These are phyloP conservation scores for Fusarium guadeloupense DNA, from an alignment of 2,329 filamentous ascomycete genomes.

Conservation along the genomic window DNA sequence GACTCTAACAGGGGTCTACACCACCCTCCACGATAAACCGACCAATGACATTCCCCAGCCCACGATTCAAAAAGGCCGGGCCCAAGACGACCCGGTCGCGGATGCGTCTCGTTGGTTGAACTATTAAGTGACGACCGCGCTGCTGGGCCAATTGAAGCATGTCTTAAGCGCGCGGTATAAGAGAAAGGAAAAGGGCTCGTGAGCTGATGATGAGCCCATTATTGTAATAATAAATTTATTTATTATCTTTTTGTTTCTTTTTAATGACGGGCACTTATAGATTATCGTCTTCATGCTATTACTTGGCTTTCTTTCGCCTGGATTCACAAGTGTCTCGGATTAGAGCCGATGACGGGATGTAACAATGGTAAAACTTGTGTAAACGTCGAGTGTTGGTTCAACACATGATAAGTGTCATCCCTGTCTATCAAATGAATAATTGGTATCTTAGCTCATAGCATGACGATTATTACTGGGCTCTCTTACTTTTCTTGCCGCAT, in stretches of 20 bases:
- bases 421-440: neutral
- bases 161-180: conserved; percentile 27
- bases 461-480: neutral
- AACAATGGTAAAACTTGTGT: conserved; percentile 28
- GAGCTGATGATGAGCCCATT: conserved; percentile 17
- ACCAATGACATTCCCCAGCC: neutral
- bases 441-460: conserved; percentile 7
- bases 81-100: conserved; percentile 31
- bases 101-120: conserved; percentile 37
- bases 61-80: conserved; percentile 16
- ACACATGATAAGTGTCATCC: neutral
- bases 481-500: neutral
- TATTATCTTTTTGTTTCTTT: too few relatives aligned
- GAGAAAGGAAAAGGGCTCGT: neutral
- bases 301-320: conserved; percentile 1
- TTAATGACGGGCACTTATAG: too few relatives aligned
- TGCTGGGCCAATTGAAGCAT: conserved; percentile 20
- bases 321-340: conserved; percentile 21
- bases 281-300: neutral
- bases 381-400: neutral
- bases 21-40: conserved; percentile 11
- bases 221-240: too few relatives aligned
- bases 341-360: conserved; percentile 11
- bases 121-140: neutral
- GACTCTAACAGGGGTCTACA: conserved; percentile 27